Evolutionary conservation across 352 stramenopile species (phyloP).

Genomic region (Aphanomyces invadans): DNA sequence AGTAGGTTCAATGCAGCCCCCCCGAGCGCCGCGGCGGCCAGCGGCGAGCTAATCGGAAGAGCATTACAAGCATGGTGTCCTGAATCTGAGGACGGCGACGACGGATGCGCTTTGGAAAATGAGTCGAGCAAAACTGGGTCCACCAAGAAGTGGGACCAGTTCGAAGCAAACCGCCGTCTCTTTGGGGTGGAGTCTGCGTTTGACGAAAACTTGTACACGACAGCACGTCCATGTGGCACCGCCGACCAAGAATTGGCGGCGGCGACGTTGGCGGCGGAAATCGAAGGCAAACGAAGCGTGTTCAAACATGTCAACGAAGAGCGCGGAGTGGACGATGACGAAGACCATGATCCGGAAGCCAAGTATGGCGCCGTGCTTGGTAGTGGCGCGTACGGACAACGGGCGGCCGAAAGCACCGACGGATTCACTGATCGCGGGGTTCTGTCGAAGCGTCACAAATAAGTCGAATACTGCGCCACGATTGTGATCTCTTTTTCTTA

Average conservation of each 20-base stretch:
- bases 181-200: slow-evolving; percentile 77
- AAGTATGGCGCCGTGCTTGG: slow-evolving; percentile 76
- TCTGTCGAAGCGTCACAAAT: not conserved
- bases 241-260: slow-evolving; percentile 40
- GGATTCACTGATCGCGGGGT: slow-evolving; percentile 18
- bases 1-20: slow-evolving; percentile 15
- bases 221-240: slow-evolving; percentile 52
- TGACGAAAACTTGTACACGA: slow-evolving; percentile 89
- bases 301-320: slow-evolving; percentile 84
- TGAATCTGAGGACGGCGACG: not conserved
- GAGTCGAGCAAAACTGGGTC: too few relatives aligned
- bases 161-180: slow-evolving; percentile 65
- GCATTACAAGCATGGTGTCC: slow-evolving; percentile 12
- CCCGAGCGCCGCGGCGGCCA: slow-evolving; percentile 16
- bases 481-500: not conserved
- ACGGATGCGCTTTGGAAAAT: not conserved
- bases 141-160: slow-evolving; percentile 64
- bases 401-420: not conserved
- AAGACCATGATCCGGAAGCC: slow-evolving; percentile 79
- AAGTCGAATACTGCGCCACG: not conserved
- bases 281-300: slow-evolving; percentile 39
- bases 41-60: slow-evolving; percentile 1
- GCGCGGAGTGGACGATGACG: slow-evolving; percentile 45
- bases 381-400: slow-evolving; percentile 2
- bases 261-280: slow-evolving; percentile 72